These are phyloP conservation scores for Aspergillus piperis DNA, from an alignment of 2,329 filamentous ascomycete genomes.

Conservation along the genomic window DNA sequence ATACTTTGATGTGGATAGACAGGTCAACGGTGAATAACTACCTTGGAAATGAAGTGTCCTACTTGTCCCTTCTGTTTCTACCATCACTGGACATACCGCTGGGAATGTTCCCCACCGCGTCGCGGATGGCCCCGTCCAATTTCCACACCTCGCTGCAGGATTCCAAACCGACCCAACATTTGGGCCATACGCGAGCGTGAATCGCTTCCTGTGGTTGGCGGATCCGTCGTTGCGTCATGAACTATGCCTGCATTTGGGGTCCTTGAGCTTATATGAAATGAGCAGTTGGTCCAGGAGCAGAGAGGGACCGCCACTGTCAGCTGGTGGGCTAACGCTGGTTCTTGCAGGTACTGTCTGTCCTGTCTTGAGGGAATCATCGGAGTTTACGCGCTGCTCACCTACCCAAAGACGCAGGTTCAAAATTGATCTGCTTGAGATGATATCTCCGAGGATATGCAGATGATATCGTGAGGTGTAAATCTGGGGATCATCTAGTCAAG, in stretches of 20 bases:
- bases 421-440: background rate
- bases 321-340: background rate
- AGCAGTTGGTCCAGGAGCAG: background rate
- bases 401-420: background rate
- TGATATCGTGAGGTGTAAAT: background rate
- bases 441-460: background rate
- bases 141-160: background rate
- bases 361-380: too few relatives aligned
- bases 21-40: too few relatives aligned
- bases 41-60: too few relatives aligned
- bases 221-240: background rate
- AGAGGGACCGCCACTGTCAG: background rate
- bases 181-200: background rate
- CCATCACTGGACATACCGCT: too few relatives aligned
- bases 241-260: background rate
- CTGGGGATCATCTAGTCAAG: background rate
- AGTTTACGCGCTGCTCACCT: background rate
- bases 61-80: too few relatives aligned
- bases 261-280: background rate
- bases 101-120: background rate
- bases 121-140: conserved; percentile 1
- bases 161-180: background rate
- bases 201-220: background rate
- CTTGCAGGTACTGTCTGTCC: background rate
- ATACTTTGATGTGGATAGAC: too few relatives aligned